Conservation (phyloP, 208 protist genomes). For the Jaenimonas drosophilae region DNA sequence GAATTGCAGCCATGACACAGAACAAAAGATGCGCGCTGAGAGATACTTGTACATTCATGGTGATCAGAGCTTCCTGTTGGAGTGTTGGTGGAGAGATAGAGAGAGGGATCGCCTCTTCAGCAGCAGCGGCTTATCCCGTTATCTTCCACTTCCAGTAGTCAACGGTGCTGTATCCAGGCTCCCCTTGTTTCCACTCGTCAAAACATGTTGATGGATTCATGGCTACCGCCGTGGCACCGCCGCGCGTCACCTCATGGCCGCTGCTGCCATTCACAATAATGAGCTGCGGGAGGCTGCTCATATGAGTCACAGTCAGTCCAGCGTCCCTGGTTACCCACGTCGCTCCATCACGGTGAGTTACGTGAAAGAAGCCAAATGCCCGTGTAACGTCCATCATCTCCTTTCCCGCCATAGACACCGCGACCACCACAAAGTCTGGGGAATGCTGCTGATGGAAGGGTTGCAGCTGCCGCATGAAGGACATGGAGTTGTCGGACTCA, state of each 20-base stretch:
- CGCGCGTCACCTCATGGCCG: conserved; percentile 46
- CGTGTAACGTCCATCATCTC: conserved; percentile 63
- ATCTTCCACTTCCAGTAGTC: conserved; percentile 33
- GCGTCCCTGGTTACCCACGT: conserved; percentile 62
- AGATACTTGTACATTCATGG: too few species aligned
- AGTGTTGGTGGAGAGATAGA: too few species aligned
- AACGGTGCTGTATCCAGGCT: conserved; percentile 20
- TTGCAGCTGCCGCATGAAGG: conserved; percentile 56
- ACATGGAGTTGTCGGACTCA: conserved; percentile 46
- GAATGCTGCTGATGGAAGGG: conserved; percentile 33
- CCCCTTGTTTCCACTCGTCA: conserved; percentile 30
- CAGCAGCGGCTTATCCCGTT: too few species aligned
- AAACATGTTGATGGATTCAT: conserved; percentile 57
- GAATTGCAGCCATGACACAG: too few species aligned
- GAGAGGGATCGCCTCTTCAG: too few species aligned
- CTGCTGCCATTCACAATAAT: conserved; percentile 56
- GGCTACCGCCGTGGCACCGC: conserved; percentile 57
- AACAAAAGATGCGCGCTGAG: too few species aligned
- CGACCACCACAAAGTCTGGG: conserved; percentile 67
- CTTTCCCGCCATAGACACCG: conserved; percentile 43
- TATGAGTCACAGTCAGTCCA: conserved; percentile 31
- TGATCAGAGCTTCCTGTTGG: too few species aligned
- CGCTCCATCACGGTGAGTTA: conserved; percentile 56
- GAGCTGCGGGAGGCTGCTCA: conserved; percentile 47
- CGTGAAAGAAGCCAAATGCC: conserved; percentile 73